Percentiles rank a stretch among this genome's conserved stretches.
These are phyloP conservation scores for Geosmithia morbida DNA, from an alignment of 2,329 filamentous ascomycete genomes.

Conservation along the genomic window DNA sequence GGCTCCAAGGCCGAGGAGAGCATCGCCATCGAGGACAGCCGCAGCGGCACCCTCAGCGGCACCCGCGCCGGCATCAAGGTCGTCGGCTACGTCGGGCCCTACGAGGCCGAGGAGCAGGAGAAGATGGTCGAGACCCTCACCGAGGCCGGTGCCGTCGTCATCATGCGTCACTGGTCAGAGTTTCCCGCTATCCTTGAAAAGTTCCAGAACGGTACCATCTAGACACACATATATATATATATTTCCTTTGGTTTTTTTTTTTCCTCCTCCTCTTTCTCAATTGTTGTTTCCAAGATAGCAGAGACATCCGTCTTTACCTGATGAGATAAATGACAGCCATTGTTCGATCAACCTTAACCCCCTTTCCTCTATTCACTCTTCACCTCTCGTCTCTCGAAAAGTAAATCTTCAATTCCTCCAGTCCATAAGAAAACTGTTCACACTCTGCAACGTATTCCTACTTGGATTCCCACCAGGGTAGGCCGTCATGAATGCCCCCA, in stretches of 20 bases:
- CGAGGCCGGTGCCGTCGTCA: slow-evolving; percentile 45
- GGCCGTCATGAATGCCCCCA: slow-evolving; percentile 71
- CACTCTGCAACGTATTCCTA: slow-evolving; percentile 72
- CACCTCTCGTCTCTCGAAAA: slow-evolving; percentile 2
- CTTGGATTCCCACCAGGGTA: slow-evolving; percentile 74
- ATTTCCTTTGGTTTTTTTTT: background rate
- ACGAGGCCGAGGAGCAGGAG: slow-evolving; percentile 43
- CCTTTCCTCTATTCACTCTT: slow-evolving; percentile 2
- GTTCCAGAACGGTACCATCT: slow-evolving; percentile 25
- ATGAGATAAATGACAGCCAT: slow-evolving; percentile 5
- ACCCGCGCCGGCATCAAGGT: slow-evolving; percentile 66
- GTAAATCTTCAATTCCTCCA: slow-evolving; percentile 21
- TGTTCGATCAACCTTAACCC: background rate
- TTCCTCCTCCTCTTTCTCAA: background rate
- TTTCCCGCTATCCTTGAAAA: slow-evolving; percentile 32
- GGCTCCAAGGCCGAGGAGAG: slow-evolving; percentile 58
- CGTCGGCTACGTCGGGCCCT: slow-evolving; percentile 76
- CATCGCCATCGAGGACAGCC: slow-evolving; percentile 78
- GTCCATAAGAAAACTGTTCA: slow-evolving; percentile 80
- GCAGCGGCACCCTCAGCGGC: slow-evolving; percentile 63
- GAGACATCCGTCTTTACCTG: background rate
- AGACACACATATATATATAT: slow-evolving; percentile 9
- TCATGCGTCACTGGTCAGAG: slow-evolving; percentile 47
- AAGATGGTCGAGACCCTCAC: slow-evolving; percentile 50
- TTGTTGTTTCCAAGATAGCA: slow-evolving; percentile 1